Evolutionary conservation across 2,329 filamentous ascomycete species (phyloP).

Genomic region (Drechslerella dactyloides): DNA sequence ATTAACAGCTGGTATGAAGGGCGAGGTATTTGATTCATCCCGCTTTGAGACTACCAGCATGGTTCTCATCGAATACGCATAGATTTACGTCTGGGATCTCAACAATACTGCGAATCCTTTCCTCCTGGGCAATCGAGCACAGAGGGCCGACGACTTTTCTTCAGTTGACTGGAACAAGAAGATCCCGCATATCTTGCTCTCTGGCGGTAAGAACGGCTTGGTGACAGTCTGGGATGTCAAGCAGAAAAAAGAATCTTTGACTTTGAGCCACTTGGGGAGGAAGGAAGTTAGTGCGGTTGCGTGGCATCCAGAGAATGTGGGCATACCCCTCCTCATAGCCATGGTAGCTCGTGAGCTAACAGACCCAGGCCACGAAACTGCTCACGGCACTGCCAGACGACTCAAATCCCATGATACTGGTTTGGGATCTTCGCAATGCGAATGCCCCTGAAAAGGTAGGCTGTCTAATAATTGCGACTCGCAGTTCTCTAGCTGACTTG

Average conservation of each 20-base stretch:
- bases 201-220: slow-evolving; percentile 88
- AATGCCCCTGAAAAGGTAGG: slow-evolving; percentile 79
- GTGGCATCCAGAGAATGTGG: slow-evolving; percentile 88
- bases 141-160: slow-evolving; percentile 83
- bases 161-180: slow-evolving; percentile 99
- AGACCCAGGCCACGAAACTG: slow-evolving; percentile 76
- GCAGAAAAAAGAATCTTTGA: slow-evolving; percentile 95
- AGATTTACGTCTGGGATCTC: slow-evolving; percentile 90
- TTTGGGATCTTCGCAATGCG: slow-evolving; percentile 96
- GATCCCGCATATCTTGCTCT: slow-evolving; percentile 93
- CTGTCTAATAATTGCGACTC: slow-evolving; percentile 37
- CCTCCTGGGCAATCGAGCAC: slow-evolving; percentile 83
- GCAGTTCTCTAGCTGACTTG: slow-evolving; percentile 32
- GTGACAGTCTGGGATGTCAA: slow-evolving; percentile 99
- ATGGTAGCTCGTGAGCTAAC: slow-evolving; percentile 43
- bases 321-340: neutral
- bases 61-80: slow-evolving; percentile 13
- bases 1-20: slow-evolving; percentile 90
- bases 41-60: neutral
- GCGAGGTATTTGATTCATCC: slow-evolving; percentile 65
- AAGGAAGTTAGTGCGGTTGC: slow-evolving; percentile 94
- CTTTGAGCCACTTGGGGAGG: slow-evolving; percentile 83
- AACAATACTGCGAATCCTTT: slow-evolving; percentile 88
- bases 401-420: slow-evolving; percentile 80
- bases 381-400: slow-evolving; percentile 91